Evolutionary conservation across 176 grass and related monocot species (phyloP).

Genomic region (Musa beccarii): DNA sequence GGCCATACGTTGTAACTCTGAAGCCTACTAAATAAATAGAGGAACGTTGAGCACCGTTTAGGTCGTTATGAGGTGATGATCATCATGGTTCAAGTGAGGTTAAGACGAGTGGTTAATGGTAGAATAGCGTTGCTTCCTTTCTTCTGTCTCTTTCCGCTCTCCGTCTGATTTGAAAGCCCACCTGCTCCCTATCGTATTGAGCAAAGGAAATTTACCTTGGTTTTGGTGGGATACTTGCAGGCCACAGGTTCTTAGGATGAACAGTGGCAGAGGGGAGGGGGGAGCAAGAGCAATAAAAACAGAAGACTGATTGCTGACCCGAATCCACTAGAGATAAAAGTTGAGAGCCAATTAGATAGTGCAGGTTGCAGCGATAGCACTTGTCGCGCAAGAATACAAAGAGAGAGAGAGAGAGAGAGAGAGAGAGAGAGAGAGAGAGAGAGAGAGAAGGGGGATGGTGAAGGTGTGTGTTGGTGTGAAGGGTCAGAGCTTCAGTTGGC

Average conservation of each 20-base stretch:
- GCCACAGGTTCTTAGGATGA: not conserved
- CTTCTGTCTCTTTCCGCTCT: too few relatives aligned
- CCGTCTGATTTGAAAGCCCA: too few relatives aligned
- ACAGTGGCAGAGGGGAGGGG: not conserved
- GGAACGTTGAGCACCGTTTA: not conserved
- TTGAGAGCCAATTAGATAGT: constrained; percentile 5
- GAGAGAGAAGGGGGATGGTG: not conserved
- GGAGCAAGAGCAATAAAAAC: not conserved
- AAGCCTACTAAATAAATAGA: too few relatives aligned
- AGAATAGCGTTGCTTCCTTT: too few relatives aligned
- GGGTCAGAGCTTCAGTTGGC: constrained; percentile 5
- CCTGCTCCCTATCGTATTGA: too few relatives aligned
- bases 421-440: too few relatives aligned
- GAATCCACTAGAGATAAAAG: constrained; percentile 12
- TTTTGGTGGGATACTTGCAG: too few relatives aligned
- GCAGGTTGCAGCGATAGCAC: constrained; percentile 9
- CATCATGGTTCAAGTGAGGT: not conserved
- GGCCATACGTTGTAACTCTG: too few relatives aligned
- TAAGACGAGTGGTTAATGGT: not conserved
- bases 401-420: not conserved
- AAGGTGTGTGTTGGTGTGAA: not conserved
- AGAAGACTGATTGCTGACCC: constrained; percentile 7
- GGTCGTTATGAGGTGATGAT: not conserved
- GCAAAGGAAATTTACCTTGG: too few relatives aligned
- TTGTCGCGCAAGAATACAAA: not conserved